Evolutionary conservation across 768 basidiomycete species (phyloP), one percentile per base, ranked within the genome.

Genomic region (Artomyces pyxidatus): DNA sequence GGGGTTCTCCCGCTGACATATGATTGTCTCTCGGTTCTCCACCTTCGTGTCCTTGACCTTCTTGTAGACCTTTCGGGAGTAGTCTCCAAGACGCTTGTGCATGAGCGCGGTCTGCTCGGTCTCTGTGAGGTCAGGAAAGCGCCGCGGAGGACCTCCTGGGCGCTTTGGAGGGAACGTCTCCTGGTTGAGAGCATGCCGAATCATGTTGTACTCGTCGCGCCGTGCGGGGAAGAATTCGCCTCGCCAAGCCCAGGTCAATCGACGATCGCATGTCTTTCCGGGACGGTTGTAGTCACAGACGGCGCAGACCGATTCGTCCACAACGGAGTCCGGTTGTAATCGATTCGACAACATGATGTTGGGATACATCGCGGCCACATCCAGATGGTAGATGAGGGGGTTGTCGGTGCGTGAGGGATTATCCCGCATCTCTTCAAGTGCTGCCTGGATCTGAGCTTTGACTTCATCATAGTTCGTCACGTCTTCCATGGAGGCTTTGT

Each of bases 301-400:
- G 1, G 96, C 96, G 61, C 96, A 99, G 16, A 85, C 86, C 17
- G 95, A 82, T 65, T 98, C 96, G 60, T 94, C 91, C 9, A 97
- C 86, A 71, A 98, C 88, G 2, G 96, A 96, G 67, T 99, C 96
- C 2, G 96, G 96, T 58, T 99, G 96, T 2, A 99, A 76, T 28
- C 96, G 89, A 63, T 99, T 99, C 16, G 94, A 97, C 73, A 99
- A 84, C 96, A 99, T 99, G 79, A 99, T 98, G 67, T 98, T 99
- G 49, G 96, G 96, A 65, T 99, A 98, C 96, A 99, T 99, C 54
- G 96, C 96, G 2, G 96, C 96, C 54, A 99, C 96, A 60, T 99
- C 96, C 60, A 98, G 68, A 66, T 99, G 96, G 68, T 99, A 99
- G 61, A 99, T 98, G 54, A 98, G 80, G 0, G 96, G 96, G 11